Evolutionary conservation across 2,329 filamentous ascomycete genomes (phyloP).

Genomic region (Aspergillus novofumigatus): DNA sequence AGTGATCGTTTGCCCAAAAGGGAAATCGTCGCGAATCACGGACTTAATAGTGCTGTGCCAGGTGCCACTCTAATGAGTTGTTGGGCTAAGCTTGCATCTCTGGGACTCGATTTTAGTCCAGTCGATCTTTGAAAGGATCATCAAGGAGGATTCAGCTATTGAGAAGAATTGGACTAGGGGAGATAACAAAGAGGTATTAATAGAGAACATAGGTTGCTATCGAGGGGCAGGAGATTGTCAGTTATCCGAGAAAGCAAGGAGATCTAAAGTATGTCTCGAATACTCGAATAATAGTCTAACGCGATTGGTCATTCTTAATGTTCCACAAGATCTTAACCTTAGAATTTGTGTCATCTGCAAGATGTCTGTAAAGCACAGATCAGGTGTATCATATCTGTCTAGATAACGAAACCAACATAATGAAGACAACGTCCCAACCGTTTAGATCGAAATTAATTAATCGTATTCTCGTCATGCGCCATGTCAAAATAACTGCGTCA

Average conservation of each 20-base stretch:
- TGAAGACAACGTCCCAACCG: no score
- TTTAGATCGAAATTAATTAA: not conserved
- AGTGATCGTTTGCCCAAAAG: not conserved
- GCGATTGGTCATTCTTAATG: not conserved
- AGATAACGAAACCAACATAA: not conserved
- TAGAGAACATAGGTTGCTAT: no score
- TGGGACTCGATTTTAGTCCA: not conserved
- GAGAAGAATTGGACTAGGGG: no score
- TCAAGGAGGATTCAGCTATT: not conserved
- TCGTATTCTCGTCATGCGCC: no score
- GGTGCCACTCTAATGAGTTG: not conserved
- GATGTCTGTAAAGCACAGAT: no score
- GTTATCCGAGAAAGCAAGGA: not conserved
- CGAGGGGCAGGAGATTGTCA: not conserved
- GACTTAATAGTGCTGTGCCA: not conserved
- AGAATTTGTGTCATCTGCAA: no score
- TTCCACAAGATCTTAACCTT: not conserved
- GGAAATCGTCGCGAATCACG: not conserved
- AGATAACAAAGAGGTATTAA: not conserved
- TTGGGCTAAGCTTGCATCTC: not conserved
- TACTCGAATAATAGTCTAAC: not conserved
- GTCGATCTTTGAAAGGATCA: not conserved
- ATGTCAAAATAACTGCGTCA: not conserved
- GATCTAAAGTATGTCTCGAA: not conserved
- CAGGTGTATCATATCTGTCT: not conserved